phyloP scores from a whole-genome alignment of 2,329 filamentous ascomycete genomes.

The Penicillium sp. region DNA sequence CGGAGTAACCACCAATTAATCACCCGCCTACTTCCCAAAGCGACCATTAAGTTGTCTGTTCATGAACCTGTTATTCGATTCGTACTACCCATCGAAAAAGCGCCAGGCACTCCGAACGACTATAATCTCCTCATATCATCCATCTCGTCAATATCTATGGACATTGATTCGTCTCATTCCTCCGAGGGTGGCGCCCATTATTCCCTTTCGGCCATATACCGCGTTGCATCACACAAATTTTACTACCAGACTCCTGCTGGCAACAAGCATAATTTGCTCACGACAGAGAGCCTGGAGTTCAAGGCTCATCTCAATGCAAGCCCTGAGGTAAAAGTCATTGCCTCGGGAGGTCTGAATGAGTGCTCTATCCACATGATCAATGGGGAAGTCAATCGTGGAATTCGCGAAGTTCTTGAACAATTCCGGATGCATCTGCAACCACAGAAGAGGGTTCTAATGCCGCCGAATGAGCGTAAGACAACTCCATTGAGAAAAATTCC shows the following conservation, averaged over 20 bases:
- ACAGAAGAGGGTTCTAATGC: constrained; percentile 53
- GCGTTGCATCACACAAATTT: constrained; percentile 81
- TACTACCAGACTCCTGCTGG: constrained; percentile 92
- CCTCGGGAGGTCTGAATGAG: constrained; percentile 77
- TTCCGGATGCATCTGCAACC: constrained; percentile 70
- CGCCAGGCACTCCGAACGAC: constrained; percentile 64
- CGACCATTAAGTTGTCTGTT: constrained; percentile 91
- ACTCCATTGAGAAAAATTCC: constrained; percentile 80
- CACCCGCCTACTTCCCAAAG: constrained; percentile 88
- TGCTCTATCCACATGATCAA: constrained; percentile 88
- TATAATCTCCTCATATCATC: constrained; percentile 95
- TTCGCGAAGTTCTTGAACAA: constrained; percentile 87
- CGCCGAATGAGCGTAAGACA: constrained; percentile 54
- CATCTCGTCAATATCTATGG: constrained; percentile 88
- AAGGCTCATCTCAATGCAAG: constrained; percentile 82
- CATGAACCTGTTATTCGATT: constrained; percentile 95
- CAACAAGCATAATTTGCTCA: constrained; percentile 79
- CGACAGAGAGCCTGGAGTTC: constrained; percentile 84
- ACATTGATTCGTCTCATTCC: constrained; percentile 95
- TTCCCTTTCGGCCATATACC: constrained; percentile 76
- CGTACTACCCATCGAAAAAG: constrained; percentile 74
- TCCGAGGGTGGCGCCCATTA: constrained; percentile 82
- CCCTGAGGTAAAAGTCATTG: constrained; percentile 80
- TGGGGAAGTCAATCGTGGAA: constrained; percentile 86
- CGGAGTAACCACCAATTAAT: constrained; percentile 66